These are phyloP conservation scores for Neurospora sublineolata DNA, from an alignment of 495 filamentous ascomycete genomes.

Conservation along the genomic window DNA sequence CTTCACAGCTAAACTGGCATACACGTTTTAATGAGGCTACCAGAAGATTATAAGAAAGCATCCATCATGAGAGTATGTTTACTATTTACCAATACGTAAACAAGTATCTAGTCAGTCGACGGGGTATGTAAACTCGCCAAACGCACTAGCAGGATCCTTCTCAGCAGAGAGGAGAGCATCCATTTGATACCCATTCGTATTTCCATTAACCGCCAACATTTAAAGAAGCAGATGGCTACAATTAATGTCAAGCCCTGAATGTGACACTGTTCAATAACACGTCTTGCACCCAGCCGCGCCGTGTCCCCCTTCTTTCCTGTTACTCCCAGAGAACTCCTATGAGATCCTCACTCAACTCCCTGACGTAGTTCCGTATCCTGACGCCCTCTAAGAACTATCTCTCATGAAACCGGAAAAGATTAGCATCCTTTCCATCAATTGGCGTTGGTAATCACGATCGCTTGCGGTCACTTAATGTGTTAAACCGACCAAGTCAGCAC, in stretches of 20 bases:
- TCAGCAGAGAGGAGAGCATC: neutral
- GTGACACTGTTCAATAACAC: neutral
- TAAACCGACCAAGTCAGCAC: neutral
- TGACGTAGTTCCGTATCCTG: neutral
- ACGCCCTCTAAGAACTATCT: neutral
- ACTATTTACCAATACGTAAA: neutral
- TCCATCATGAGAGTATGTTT: neutral
- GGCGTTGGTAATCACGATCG: slow-evolving; percentile 5
- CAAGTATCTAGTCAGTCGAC: neutral
- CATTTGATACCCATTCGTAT: neutral
- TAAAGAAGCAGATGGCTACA: neutral
- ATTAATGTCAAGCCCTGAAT: neutral
- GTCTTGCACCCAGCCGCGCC: neutral
- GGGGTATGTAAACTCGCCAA: neutral
- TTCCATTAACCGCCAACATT: neutral
- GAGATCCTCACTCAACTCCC: neutral
- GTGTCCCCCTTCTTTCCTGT: neutral
- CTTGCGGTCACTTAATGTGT: slow-evolving; percentile 16
- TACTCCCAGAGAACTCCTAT: neutral
- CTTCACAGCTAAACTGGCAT: neutral
- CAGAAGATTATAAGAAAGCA: neutral
- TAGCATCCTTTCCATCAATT: neutral
- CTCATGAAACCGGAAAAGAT: neutral
- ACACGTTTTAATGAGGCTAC: neutral
- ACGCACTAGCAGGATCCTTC: neutral